Evolutionary conservation across 495 filamentous ascomycete genomes (phyloP), one percentile per base, ranked within the genome.

Genomic region (Viridothelium virens): DNA sequence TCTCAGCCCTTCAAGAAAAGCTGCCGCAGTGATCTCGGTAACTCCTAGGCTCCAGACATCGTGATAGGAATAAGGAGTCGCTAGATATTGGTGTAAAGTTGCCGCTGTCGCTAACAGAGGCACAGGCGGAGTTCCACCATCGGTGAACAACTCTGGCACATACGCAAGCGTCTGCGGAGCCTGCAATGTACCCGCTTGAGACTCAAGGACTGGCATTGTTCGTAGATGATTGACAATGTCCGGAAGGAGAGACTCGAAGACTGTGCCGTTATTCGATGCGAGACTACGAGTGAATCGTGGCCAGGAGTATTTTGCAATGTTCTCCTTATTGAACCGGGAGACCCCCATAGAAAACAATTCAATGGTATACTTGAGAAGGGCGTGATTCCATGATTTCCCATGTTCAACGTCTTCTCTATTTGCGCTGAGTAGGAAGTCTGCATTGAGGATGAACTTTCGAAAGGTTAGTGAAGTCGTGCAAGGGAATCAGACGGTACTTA

Each of bases 401-500:
- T 61, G 46, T 7, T 61, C 31, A 16, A 70, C 39, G 14, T 64
- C 65, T 56, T 65, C 68, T 7, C 68, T 36, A 39, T 37, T 64
- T 18, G 61, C 68, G 33, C 12, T 62, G 2, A 67, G 46, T 18
- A 69, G 56, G 61, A 67, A 70, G 34, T 70, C 68, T 3, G 61
- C 65, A 44, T 67, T 65, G 9, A 70, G 37, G 18, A 70, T 2
- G 65, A 70, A 70, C 68, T 70, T 11, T 44, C 6, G 18, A 5
- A 16, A 11, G 25, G 16, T 53, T 53, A 53, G 48, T 18, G 5
- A 5, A 5, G 10, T 16, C 14, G 25, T 11, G 5, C 48, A 18
- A 16, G 25, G 10, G 9, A 18, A 11, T 53, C 16, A 16, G 10
- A 14, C 25, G 14, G 9, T 18, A 63, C 68, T 66, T 62, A 69